Evolutionary conservation across 768 basidiomycete genomes (phyloP), one percentile per base, ranked within the genome.

Genomic region (Astraeus odoratus): DNA sequence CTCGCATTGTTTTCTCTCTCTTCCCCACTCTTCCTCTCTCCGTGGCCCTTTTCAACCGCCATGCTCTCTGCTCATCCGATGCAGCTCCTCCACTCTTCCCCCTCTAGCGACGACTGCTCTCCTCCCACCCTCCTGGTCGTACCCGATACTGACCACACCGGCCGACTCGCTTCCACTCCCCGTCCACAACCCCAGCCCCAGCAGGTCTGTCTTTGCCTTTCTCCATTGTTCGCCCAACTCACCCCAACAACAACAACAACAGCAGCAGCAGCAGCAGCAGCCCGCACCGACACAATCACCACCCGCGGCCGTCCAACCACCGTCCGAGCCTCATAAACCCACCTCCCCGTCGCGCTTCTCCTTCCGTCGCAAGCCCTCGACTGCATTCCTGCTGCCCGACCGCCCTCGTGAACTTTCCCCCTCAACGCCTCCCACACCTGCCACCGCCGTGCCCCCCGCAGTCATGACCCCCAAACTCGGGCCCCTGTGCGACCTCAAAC

Each of bases 401-500:
- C n/a, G n/a, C n/a, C n/a, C n/a, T n/a, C n/a, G n/a, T n/a, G n/a
- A n/a, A n/a, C n/a, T n/a, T 31, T 31, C 10, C 10, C 4, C 30
- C 10, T n/a, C 5, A 31, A 29, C 7, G 39, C 19, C 15, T 35
- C 37, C 20, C 22, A n/a, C n/a, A n/a, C n/a, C 23, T n/a, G 4
- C 9, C 24, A n/a, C 42, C 44, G 51, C 51, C 52, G 40, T 34
- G 49, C 49, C 43, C 25, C 43, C 38, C 12, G 41, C 33, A 58
- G 50, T 52, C 33, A 34, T 42, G 45, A 50, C 47, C 3, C 16
- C 25, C 27, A 71, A 74, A 46, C 75, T 75, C 49, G 85, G 90
- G 0, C 86, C 91, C 2, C 76, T 98, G 41, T 81, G 87, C 67
- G 94, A 97, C 65, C 81, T 97, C 57, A 91, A 91, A 61, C 86